A percentile compares a stretch with the other conserved stretches of the same genome.
Conservation (phyloP, 306 rosid species). For the Vicia faba region DNA sequence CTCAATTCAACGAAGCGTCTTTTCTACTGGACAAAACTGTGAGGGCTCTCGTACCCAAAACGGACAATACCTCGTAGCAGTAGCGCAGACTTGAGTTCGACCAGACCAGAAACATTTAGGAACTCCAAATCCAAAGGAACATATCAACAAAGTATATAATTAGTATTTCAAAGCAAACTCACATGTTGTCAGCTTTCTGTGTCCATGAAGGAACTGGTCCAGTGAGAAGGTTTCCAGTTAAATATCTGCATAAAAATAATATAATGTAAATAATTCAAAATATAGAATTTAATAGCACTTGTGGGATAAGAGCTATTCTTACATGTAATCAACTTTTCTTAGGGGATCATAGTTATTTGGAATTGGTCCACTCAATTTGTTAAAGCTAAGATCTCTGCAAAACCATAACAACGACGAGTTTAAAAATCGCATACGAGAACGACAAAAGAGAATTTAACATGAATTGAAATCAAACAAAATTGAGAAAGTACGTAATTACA, state of each 20-base stretch:
- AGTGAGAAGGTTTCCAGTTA: slow-evolving; percentile 60
- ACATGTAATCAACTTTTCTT: slow-evolving; percentile 3
- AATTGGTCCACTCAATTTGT: slow-evolving; percentile 16
- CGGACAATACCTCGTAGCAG: too few species aligned
- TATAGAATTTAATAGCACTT: too few species aligned
- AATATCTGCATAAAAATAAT: slow-evolving; percentile 47
- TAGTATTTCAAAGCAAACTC: slow-evolving; percentile 28
- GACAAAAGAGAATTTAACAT: neutral
- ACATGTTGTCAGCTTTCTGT: slow-evolving; percentile 33
- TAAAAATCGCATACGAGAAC: neutral
- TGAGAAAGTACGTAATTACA: slow-evolving; percentile 31
- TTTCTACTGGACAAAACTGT: too few species aligned
- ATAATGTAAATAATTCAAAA: neutral
- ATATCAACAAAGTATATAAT: neutral
- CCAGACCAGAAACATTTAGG: neutral
- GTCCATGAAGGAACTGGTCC: slow-evolving; percentile 53
- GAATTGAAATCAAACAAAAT: slow-evolving; percentile 39
- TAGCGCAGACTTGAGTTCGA: too few species aligned
- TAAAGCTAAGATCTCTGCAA: slow-evolving; percentile 10
- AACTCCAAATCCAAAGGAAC: neutral
- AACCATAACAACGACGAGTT: neutral
- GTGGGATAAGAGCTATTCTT: neutral
- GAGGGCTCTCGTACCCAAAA: too few species aligned
- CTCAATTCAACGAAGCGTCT: too few species aligned
- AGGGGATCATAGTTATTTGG: neutral